Conservation (phyloP, 2,329 filamentous ascomycete genomes). For the Xenoacremonium recifei region DNA sequence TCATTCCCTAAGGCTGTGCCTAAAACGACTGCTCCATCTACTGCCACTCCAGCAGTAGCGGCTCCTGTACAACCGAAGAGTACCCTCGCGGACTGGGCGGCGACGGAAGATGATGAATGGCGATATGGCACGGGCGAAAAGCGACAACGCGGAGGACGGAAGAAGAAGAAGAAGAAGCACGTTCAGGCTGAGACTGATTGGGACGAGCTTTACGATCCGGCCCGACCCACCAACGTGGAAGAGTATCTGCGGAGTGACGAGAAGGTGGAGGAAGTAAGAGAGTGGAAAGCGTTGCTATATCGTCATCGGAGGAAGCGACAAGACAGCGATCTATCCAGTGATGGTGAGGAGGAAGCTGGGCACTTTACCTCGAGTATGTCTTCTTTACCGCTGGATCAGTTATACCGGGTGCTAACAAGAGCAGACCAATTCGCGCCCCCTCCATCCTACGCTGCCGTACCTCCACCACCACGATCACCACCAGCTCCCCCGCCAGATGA, state of each 20-base stretch:
- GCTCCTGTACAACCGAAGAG: constrained; percentile 53
- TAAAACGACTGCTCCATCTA: constrained; percentile 26
- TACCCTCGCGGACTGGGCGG: constrained; percentile 78
- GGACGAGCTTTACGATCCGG: constrained; percentile 88
- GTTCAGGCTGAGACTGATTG: constrained; percentile 68
- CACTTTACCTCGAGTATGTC: constrained; percentile 33
- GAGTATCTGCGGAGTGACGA: constrained; percentile 85
- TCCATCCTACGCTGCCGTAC: constrained; percentile 54
- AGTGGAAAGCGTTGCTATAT: constrained; percentile 84
- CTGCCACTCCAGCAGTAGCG: constrained; percentile 30
- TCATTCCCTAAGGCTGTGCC: constrained; percentile 49
- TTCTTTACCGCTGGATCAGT: neutral
- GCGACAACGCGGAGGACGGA: constrained; percentile 73
- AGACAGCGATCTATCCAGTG: constrained; percentile 38
- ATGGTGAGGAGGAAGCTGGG: constrained; percentile 34
- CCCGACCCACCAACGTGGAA: constrained; percentile 78
- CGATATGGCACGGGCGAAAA: constrained; percentile 64
- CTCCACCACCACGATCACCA: constrained; percentile 51
- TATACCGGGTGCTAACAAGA: constrained; percentile 17
- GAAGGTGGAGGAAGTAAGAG: constrained; percentile 72
- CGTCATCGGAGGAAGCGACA: constrained; percentile 57
- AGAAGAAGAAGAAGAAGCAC: constrained; percentile 68
- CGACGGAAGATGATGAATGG: constrained; percentile 77
- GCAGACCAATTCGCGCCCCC: constrained; percentile 62
- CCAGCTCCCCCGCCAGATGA: constrained; percentile 52